These are phyloP conservation scores for Hyphopichia khmerensis DNA, from an alignment of 1,139 yeast genomes.

Conservation along the genomic window DNA sequence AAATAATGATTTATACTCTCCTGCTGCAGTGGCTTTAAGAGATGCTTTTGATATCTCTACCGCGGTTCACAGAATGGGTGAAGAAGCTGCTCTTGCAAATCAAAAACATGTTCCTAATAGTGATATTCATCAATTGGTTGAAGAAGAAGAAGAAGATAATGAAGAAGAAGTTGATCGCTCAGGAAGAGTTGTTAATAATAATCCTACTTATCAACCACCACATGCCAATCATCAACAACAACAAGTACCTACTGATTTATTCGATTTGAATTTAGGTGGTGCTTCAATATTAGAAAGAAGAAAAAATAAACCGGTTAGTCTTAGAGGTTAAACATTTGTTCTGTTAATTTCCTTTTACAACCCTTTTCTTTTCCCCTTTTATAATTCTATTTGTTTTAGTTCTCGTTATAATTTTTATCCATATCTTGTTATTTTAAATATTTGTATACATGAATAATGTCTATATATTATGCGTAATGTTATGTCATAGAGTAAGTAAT, in stretches of 20 bases:
- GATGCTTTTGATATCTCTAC: conserved; percentile 95
- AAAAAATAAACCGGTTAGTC: conserved; percentile 33
- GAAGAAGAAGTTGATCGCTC: conserved; percentile 22
- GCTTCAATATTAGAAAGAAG: conserved; percentile 82
- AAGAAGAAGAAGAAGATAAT: conserved; percentile 39
- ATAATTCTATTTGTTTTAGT: no score
- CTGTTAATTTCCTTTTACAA: no score
- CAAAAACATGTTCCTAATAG: conserved; percentile 18
- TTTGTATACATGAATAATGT: neutral
- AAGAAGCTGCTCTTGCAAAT: conserved; percentile 61
- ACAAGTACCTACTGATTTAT: conserved; percentile 30
- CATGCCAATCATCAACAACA: conserved; percentile 17
- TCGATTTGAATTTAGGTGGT: conserved; percentile 73
- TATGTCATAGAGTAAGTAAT: neutral
- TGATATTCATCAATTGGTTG: conserved; percentile 27
- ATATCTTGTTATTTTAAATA: neutral
- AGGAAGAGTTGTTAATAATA: conserved; percentile 11
- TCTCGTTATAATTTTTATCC: neutral
- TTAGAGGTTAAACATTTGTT: conserved; percentile 3
- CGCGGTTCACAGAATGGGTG: conserved; percentile 92
- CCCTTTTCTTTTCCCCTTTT: no score
- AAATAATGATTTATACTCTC: conserved; percentile 54
- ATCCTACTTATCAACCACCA: conserved; percentile 16
- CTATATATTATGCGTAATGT: neutral
- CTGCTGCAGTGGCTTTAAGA: conserved; percentile 88